These are phyloP conservation scores for Triticum urartu DNA, from an alignment of 176 grass and related monocot species.

Conservation along the genomic window DNA sequence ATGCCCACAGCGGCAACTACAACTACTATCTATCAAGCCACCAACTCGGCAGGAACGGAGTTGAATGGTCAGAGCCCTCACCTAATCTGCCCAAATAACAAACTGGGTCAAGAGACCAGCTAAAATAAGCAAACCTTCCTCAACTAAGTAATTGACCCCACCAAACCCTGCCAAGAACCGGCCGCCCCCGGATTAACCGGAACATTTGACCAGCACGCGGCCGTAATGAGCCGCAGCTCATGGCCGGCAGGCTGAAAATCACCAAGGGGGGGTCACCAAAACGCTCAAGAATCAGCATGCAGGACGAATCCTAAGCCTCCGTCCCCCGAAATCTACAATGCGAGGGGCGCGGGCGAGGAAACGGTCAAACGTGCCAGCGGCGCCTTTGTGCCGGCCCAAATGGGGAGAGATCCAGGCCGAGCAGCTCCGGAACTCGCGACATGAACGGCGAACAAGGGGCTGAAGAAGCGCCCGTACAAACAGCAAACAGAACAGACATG, in stretches of 20 bases:
- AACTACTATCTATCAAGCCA: neutral
- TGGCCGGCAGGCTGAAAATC: neutral
- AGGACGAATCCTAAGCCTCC: neutral
- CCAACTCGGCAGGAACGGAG: neutral
- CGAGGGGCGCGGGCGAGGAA: neutral
- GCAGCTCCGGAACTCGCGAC: neutral
- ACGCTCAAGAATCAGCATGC: too few species aligned
- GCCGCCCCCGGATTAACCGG: neutral
- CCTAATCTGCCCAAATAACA: conserved; percentile 29
- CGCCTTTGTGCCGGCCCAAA: neutral
- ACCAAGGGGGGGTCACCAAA: neutral
- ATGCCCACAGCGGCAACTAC: neutral
- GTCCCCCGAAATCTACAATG: conserved; percentile 24
- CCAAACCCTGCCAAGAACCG: conserved; percentile 29
- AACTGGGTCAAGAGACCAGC: conserved; percentile 33
- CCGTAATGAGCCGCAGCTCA: neutral
- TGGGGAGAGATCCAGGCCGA: conserved; percentile 21
- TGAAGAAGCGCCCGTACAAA: neutral
- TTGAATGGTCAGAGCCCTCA: conserved; percentile 25
- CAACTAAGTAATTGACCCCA: conserved; percentile 32
- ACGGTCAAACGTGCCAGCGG: neutral
- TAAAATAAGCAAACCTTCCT: conserved; percentile 33
- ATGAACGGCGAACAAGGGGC: neutral
- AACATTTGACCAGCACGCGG: neutral
- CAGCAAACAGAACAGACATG: neutral